Evolutionary conservation across 345 rosid species (phyloP), one percentile per base, ranked within the genome.

Genomic region (Physaria fendleri): DNA sequence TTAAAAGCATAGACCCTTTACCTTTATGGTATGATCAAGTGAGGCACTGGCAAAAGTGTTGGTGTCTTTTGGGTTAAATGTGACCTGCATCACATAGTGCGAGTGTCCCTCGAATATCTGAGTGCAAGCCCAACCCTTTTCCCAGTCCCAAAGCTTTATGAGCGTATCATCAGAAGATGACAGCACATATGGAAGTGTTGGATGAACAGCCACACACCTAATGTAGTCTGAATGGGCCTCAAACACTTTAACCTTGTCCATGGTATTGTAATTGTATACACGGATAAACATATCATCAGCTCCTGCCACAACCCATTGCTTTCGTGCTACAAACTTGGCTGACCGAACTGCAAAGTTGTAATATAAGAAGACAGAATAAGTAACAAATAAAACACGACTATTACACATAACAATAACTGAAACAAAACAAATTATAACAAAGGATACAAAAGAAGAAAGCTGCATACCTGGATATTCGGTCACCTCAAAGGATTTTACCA

Each of bases 81-180:
- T 83, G 25, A 85, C 95, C 78, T 94, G 97, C 99, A 94, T 94
- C 56, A 94, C 97, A 83, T 89, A 90, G 76, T 93, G 99, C 7
- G 99, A 93, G 51, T 93, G 99, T n/a, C 99, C 99, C 76, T 90
- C 99, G 58, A 94, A 94, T 35, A 87, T 82, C 64, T 84, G 95
- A 66, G 92, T 78, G 64, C 96, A 90, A 18, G 74, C 78, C 99
- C 99, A 94, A 62, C 87, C 90, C 74, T 90, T 90, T 71, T 94
- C 99, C 99, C 99, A 94, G 66, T 94, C 97, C 99, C 99, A 94
- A 62, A 94, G 90, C 77, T 94, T 94, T 48, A 94, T 85, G 68
- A 87, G 96, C 95, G 85, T 94, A 77, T 94, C 99, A 84, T 94
- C 99, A 20, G 99, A 94, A 27, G 96, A 77, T 41, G 99, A 90